Percentiles rank a stretch among this genome's conserved stretches.
Evolutionary conservation across 306 rosid species (phyloP).

Genomic region (Dalbergia oliveri): DNA sequence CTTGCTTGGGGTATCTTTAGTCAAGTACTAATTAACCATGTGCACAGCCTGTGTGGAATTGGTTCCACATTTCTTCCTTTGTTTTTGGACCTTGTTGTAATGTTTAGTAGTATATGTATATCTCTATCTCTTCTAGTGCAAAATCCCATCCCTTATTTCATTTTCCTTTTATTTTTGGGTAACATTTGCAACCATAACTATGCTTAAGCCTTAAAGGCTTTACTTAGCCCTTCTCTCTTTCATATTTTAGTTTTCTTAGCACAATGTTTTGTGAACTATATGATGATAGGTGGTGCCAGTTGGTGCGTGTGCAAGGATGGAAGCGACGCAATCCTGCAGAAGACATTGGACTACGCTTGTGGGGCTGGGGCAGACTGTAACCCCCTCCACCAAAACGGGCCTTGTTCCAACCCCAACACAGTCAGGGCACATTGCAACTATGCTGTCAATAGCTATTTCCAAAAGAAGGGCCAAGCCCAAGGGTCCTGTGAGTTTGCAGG

Average conservation of each 20-base stretch:
- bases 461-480: slow-evolving; percentile 68
- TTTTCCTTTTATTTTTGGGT: too few relatives aligned
- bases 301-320: slow-evolving; percentile 92
- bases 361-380: slow-evolving; percentile 93
- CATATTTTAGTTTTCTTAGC: too few relatives aligned
- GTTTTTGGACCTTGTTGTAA: neutral
- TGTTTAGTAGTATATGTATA: too few relatives aligned
- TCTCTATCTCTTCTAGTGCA: too few relatives aligned
- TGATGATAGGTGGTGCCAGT: slow-evolving; percentile 51
- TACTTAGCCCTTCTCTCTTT: neutral
- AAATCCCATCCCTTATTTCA: neutral
- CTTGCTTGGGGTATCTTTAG: neutral
- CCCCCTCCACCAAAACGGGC: slow-evolving; percentile 60
- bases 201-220: neutral
- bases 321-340: slow-evolving; percentile 64
- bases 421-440: slow-evolving; percentile 77
- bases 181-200: neutral
- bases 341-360: slow-evolving; percentile 84
- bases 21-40: neutral
- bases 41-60: neutral
- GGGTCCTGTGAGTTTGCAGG: slow-evolving; percentile 89
- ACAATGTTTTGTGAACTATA: too few relatives aligned
- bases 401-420: slow-evolving; percentile 75
- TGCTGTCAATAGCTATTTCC: slow-evolving; percentile 89
- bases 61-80: neutral